These are phyloP conservation scores for Bonia amplexicaulis DNA, from an alignment of 176 grass and related monocot species.

Conservation along the genomic window DNA sequence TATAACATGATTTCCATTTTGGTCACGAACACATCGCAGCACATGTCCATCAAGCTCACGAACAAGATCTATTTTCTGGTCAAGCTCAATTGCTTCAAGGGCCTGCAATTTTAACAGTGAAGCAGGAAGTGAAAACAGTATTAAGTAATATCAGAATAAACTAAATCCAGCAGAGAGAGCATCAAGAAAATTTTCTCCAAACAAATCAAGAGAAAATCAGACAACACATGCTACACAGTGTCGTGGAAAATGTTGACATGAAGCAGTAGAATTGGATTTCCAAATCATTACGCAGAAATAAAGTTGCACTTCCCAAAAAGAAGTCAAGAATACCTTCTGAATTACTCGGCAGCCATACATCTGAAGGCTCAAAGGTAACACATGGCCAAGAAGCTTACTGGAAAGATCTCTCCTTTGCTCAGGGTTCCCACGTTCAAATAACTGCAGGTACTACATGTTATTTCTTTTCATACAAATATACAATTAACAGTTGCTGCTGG, in stretches of 20 bases:
- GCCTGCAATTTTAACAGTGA: conserved; percentile 48
- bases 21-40: conserved; percentile 83
- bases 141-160: conserved; percentile 10
- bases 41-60: conserved; percentile 85
- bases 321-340: conserved; percentile 68
- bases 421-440: conserved; percentile 76
- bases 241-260: neutral
- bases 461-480: neutral
- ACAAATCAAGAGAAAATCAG: neutral
- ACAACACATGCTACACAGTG: neutral
- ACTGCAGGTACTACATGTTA: conserved; percentile 39
- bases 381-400: conserved; percentile 63
- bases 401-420: conserved; percentile 82
- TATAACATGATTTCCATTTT: conserved; percentile 96
- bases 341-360: conserved; percentile 98
- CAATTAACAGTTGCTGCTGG: neutral
- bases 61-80: conserved; percentile 77
- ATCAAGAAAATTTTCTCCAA: neutral
- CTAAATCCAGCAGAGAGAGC: conserved; percentile 13
- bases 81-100: conserved; percentile 84
- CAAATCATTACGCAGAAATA: neutral
- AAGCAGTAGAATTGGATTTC: neutral
- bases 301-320: neutral
- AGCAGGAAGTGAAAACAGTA: neutral
- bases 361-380: conserved; percentile 77